A percentile compares a stretch with the other conserved stretches of the same genome.
Conservation (phyloP, 2,329 filamentous ascomycete genomes). For the Endoconidiophora polonica region DNA sequence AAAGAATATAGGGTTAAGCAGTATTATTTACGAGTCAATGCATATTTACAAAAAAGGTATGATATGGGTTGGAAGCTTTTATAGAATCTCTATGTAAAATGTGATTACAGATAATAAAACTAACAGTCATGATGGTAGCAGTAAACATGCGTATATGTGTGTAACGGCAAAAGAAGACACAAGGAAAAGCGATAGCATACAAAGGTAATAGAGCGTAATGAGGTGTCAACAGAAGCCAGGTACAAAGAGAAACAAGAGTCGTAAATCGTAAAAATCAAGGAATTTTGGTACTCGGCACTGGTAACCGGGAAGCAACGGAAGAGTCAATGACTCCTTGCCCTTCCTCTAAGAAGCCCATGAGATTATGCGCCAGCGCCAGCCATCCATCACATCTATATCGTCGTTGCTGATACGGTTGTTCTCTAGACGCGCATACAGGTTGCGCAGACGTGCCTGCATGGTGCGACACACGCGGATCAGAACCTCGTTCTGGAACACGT, state of each 20-base stretch:
- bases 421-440: slow-evolving; percentile 28
- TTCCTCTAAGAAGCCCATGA: slow-evolving; percentile 22
- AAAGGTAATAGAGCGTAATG: background rate
- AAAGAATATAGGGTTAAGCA: too few species aligned
- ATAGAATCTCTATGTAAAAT: too few species aligned
- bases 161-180: too few species aligned
- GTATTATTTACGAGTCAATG: too few species aligned
- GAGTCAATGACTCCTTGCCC: too few species aligned
- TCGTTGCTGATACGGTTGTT: slow-evolving; percentile 30
- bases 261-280: background rate
- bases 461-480: slow-evolving; percentile 37
- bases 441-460: slow-evolving; percentile 27
- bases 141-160: too few species aligned
- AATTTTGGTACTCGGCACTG: too few species aligned
- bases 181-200: background rate
- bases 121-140: too few species aligned
- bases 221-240: background rate
- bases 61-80: too few species aligned
- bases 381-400: slow-evolving; percentile 32
- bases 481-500: slow-evolving; percentile 43
- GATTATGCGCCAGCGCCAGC: slow-evolving; percentile 41
- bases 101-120: too few species aligned
- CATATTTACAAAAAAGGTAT: too few species aligned
- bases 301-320: background rate
- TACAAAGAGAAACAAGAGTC: background rate